Base-by-base conservation (phyloP, 23 red algal species). In the Gracilaria caudata region DNA sequence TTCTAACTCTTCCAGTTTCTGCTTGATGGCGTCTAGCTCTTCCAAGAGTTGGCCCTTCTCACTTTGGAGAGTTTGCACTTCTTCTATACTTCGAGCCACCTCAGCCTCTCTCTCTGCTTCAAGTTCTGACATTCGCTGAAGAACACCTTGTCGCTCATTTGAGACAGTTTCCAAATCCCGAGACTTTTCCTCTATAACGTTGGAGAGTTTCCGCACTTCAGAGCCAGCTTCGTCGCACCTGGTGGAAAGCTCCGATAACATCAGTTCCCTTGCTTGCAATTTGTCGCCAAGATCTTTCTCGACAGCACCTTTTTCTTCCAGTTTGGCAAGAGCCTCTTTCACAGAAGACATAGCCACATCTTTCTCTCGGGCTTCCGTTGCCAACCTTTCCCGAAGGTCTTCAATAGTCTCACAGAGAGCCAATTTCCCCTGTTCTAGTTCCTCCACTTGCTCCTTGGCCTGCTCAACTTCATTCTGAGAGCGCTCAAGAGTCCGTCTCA, bases 391-490 rank as follows among this genome's bases (percentile, higher is more conserved):
- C 26, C 37, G 32, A 21, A 71, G 65, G 23, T 71, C 65, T 14
- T 71, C 65, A 19, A 71, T 71, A 13, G 2, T 36, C 3, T 71
- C 65, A 7, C 40, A 34, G 33, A 71, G 37, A 41, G 23, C 7
- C 29, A 71, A 19, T 41, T 71, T 71, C 1, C 37, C n/a, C 3
- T 41, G 78, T 25, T 35, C 78, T 23, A 81, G 34, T 30, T 81
- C 53, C n/a, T 81, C 54, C 23, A 71, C 35, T 40, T 71, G 33
- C 2, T 10, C 10, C 35, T 71, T 71, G 19, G 38, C 24, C 43
- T 57, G 10, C 51, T 57, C 78, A 12, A 81, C 35, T 20, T 41
- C 51, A 30, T 81, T 41, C 29, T 81, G 53, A 38, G 34, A 81
- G 2, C 53, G 53, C n/a, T 41, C 43, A 36, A 71, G 65, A 71